A percentile compares a stretch with the other conserved stretches of the same genome.
These are phyloP conservation scores for Ganoderma lingzhi DNA, from an alignment of 1,284 basidiomycete species.

Conservation along the genomic window DNA sequence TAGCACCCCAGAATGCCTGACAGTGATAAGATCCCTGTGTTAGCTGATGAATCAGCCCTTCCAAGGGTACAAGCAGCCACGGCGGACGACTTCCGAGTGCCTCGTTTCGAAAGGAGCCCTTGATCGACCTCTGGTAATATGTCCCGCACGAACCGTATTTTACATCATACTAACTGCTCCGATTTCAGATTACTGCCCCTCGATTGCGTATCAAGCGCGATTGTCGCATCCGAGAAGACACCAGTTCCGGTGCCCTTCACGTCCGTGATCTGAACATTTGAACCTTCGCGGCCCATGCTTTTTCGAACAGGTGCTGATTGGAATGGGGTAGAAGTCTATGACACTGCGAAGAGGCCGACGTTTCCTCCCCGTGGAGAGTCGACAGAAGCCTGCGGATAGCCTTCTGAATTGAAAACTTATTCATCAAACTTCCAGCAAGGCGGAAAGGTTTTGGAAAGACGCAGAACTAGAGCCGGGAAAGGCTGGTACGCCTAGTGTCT, in stretches of 20 bases:
- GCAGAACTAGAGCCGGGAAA: too few relatives aligned
- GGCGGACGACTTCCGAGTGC: conserved; percentile 1
- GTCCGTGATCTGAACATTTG: background rate
- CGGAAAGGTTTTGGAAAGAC: too few relatives aligned
- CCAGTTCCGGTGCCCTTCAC: background rate
- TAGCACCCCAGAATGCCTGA: background rate
- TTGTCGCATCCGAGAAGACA: conserved; percentile 1
- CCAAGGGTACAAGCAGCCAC: background rate
- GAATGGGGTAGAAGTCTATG: background rate
- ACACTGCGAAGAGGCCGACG: too few relatives aligned
- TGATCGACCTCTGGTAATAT: background rate
- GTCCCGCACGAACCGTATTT: background rate
- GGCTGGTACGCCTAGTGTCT: too few relatives aligned
- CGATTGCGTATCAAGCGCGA: background rate
- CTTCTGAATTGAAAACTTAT: too few relatives aligned
- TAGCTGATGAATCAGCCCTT: background rate
- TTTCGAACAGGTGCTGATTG: background rate
- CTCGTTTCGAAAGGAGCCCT: conserved; percentile 4
- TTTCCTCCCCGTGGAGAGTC: too few relatives aligned
- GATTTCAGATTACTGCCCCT: background rate
- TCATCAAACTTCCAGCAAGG: too few relatives aligned
- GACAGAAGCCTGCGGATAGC: too few relatives aligned
- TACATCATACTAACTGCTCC: conserved; percentile 1
- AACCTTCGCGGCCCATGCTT: background rate
- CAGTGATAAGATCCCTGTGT: background rate